Base-by-base conservation (phyloP, 768 basidiomycete genomes). In the Suillus ampliporus region DNA sequence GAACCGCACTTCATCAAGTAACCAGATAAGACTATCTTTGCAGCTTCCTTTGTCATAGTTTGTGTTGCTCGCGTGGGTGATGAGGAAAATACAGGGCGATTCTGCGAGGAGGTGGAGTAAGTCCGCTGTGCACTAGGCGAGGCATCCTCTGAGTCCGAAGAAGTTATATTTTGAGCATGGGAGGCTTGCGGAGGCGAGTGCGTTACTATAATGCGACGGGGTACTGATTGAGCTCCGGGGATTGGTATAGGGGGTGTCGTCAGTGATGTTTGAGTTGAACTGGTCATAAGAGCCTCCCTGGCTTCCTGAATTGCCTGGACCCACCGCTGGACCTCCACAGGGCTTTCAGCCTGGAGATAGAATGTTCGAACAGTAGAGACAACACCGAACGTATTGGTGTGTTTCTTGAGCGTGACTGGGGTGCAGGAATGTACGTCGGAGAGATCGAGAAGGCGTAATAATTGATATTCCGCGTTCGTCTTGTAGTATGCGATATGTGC, bases 1-100 rank as follows among this genome's bases (percentile, higher is more conserved):
- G 90, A 89, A 31, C 94, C 95, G 75, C 94, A 95, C 72, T 99
- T 99, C 92, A 96, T 95, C 64, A 99, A 81, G 75, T 99, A 99
- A 2, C 95, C 95, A 21, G 88, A 87, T 5, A 97, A 73, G 43
- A 99, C 89, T 43, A 89, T 80, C 78, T 95, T 96, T n/a, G 86
- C 80, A 21, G 84, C 83, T 66, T 93, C 92, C 44, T 82, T 82
- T 54, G 74, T 38, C 9, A 66, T 47, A n/a, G 73, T 62, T 61
- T 72, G 69, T n/a, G 60, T 64, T n/a, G n/a, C n/a, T 63, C 79
- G 83, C 23, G 79, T 75, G 13, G 86, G 83, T 19, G 87, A 84
- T 0, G 80, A 63, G 56, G 80, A 66, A 57, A 79, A 69, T 50
- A 70, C 70, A 38, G 78, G 72, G 47, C 76, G 80, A 54, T 77